Conservation (phyloP, 257 asterid genomes). For the Echites panduratus region DNA sequence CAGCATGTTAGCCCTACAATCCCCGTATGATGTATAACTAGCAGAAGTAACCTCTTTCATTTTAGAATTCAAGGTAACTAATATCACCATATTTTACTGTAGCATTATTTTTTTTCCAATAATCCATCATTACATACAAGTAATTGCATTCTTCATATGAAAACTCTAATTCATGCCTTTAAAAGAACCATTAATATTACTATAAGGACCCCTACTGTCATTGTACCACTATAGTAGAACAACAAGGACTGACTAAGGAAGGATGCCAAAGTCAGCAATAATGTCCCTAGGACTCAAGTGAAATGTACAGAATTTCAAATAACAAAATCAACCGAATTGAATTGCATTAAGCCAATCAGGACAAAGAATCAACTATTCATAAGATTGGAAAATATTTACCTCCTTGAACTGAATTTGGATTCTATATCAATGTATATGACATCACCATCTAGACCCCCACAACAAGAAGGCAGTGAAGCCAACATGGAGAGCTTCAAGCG, state of each 20-base stretch:
- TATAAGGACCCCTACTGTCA: constrained; percentile 67
- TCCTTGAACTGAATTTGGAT: constrained; percentile 79
- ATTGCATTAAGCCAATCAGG: no score
- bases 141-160: not conserved
- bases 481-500: constrained; percentile 77
- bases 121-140: not conserved
- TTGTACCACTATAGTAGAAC: constrained; percentile 79
- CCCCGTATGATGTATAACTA: constrained; percentile 10
- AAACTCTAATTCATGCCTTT: constrained; percentile 42
- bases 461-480: constrained; percentile 63
- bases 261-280: constrained; percentile 55
- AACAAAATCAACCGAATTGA: no score
- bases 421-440: constrained; percentile 79
- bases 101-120: not conserved
- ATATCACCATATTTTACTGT: not conserved
- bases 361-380: no score
- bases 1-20: constrained; percentile 16
- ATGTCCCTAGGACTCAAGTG: constrained; percentile 55
- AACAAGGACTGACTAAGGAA: constrained; percentile 72
- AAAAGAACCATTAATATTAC: constrained; percentile 79
- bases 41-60: constrained; percentile 8
- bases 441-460: constrained; percentile 75
- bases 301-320: no score
- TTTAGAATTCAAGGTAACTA: not conserved
- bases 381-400: constrained; percentile 34